Evolutionary conservation across 176 grass and related monocot genomes (phyloP).

Genomic region (Raddia guianensis): DNA sequence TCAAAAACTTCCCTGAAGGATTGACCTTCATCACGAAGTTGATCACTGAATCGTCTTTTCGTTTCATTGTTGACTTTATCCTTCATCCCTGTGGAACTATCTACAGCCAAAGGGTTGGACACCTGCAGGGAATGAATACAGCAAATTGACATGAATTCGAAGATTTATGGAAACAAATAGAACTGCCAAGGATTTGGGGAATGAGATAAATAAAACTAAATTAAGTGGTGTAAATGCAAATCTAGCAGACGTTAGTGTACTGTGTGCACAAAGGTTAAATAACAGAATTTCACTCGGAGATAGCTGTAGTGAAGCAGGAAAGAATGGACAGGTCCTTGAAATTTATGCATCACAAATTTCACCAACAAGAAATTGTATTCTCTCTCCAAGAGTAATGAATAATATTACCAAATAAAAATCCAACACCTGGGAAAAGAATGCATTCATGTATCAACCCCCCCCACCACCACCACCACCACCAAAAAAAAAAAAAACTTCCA

Average conservation of each 20-base stretch:
- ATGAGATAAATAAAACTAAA: neutral
- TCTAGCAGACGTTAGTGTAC: neutral
- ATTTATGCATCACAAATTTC: neutral
- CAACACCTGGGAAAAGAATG: too few species aligned
- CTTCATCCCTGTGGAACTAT: slow-evolving; percentile 41
- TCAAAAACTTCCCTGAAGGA: slow-evolving; percentile 83
- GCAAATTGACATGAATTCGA: slow-evolving; percentile 6
- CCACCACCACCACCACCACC: too few species aligned
- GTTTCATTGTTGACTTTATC: slow-evolving; percentile 55
- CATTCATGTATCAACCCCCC: too few species aligned
- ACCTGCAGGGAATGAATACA: slow-evolving; percentile 54
- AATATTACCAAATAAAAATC: too few species aligned
- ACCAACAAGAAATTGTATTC: neutral
- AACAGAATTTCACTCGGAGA: neutral
- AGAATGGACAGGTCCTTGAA: neutral
- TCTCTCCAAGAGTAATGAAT: too few species aligned
- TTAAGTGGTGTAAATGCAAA: neutral
- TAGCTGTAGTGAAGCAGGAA: neutral
- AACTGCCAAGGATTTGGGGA: neutral
- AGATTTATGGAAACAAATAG: neutral
- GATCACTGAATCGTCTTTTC: slow-evolving; percentile 75
- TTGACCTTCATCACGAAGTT: slow-evolving; percentile 79
- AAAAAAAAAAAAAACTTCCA: neutral
- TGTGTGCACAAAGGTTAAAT: neutral
- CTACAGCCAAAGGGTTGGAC: slow-evolving; percentile 68